phyloP scores from a whole-genome alignment of 2,329 filamentous ascomycete species.

The Venturiaceae sp. region DNA sequence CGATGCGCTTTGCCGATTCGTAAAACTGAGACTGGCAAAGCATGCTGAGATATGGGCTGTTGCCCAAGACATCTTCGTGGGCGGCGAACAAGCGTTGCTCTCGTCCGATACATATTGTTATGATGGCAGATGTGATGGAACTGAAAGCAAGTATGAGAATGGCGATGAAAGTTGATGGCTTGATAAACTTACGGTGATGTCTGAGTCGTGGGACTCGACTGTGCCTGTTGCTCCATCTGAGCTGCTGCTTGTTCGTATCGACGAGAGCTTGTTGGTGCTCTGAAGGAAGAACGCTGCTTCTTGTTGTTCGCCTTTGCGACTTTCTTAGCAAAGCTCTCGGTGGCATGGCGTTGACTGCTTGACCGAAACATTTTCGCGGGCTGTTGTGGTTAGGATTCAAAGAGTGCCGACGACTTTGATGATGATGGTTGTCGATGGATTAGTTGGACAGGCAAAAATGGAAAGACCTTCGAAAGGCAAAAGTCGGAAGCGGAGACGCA shows the following conservation, averaged over 20 bases:
- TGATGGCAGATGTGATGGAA: constrained; percentile 43
- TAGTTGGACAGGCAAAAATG: background rate
- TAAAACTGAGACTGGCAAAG: constrained; percentile 55
- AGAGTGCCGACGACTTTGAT: background rate
- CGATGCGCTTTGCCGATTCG: constrained; percentile 59
- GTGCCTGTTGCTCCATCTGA: constrained; percentile 8
- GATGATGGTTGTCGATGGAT: background rate
- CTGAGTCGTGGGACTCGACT: background rate
- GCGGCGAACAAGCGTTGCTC: constrained; percentile 84
- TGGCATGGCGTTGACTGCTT: constrained; percentile 4
- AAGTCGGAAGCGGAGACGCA: background rate
- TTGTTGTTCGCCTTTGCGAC: constrained; percentile 8
- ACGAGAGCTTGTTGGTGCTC: constrained; percentile 6
- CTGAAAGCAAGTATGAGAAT: constrained; percentile 14
- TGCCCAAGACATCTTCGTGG: constrained; percentile 73
- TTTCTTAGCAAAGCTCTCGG: constrained; percentile 10
- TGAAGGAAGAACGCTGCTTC: constrained; percentile 10
- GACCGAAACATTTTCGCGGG: constrained; percentile 9
- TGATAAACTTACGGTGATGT: constrained; percentile 12
- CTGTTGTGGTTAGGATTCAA: background rate
- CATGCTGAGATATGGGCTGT: constrained; percentile 69
- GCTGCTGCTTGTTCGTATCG: constrained; percentile 20
- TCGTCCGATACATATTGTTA: constrained; percentile 71
- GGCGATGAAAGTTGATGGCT: constrained; percentile 19
- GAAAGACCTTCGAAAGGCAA: background rate